These are phyloP conservation scores for Saccharum spontaneum DNA, from an alignment of 176 grass and related monocot species.

Conservation along the genomic window DNA sequence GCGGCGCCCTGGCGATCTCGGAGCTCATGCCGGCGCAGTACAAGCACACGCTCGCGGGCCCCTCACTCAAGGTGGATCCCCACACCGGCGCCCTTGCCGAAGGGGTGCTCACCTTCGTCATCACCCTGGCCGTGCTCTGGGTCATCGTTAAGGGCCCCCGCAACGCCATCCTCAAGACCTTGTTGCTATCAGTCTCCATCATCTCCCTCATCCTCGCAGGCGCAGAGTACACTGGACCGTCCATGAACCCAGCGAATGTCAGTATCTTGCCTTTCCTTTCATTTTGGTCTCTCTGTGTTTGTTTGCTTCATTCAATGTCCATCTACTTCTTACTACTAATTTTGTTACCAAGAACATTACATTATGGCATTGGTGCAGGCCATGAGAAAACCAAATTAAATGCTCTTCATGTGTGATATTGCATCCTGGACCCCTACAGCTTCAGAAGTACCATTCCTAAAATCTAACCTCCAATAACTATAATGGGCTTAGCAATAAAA, in stretches of 20 bases:
- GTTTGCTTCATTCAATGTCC: background rate
- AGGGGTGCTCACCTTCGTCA: conserved; percentile 58
- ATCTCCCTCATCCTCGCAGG: conserved; percentile 9
- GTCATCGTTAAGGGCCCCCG: conserved; percentile 34
- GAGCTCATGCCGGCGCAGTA: conserved; percentile 32
- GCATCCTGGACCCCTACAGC: background rate
- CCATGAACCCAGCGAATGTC: conserved; percentile 34
- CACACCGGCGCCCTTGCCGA: conserved; percentile 59
- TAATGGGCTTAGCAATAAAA: background rate
- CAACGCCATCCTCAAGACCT: background rate
- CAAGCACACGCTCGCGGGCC: conserved; percentile 17
- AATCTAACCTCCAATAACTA: background rate
- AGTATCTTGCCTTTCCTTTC: background rate
- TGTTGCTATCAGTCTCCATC: background rate
- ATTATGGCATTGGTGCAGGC: background rate
- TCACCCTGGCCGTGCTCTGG: conserved; percentile 57
- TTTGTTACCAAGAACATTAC: background rate
- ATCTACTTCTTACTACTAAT: background rate
- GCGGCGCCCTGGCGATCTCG: conserved; percentile 31
- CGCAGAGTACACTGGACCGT: conserved; percentile 16
- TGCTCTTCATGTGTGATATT: background rate
- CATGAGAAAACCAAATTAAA: background rate
- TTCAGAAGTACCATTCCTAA: background rate
- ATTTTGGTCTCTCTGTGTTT: background rate
- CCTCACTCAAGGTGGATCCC: conserved; percentile 24